Evolutionary conservation across 768 basidiomycete species (phyloP).

Genomic region (Calocera cornea): DNA sequence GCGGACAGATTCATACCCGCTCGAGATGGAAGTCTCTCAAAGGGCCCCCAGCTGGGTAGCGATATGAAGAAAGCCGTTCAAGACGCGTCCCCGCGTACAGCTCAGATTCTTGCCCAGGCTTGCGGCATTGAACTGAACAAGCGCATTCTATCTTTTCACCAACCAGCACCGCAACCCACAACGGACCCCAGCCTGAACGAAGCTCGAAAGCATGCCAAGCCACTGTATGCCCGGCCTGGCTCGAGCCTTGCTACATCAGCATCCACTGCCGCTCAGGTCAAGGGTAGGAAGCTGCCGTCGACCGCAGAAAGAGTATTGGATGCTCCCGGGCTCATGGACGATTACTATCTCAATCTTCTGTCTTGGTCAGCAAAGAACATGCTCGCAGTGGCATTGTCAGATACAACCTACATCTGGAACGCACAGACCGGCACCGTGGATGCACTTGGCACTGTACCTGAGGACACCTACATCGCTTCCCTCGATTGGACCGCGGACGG

Average conservation of each 20-base stretch:
- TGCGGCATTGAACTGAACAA: constrained; percentile 20
- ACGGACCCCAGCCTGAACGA: constrained; percentile 61
- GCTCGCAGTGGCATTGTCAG: constrained; percentile 79
- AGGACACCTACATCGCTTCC: constrained; percentile 60
- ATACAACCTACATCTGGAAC: constrained; percentile 84
- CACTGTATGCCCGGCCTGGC: constrained; percentile 55
- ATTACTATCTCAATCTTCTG: constrained; percentile 92
- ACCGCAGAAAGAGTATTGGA: constrained; percentile 89
- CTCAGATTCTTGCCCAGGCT: constrained; percentile 14
- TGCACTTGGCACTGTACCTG: constrained; percentile 59
- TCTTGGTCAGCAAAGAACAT: constrained; percentile 78
- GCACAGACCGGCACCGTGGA: constrained; percentile 80
- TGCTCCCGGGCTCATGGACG: constrained; percentile 71
- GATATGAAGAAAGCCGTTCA: background rate
- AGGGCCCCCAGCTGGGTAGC: background rate
- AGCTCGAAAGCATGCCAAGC: constrained; percentile 63
- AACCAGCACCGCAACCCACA: constrained; percentile 65
- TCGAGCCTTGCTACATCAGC: constrained; percentile 51
- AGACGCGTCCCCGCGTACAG: background rate
- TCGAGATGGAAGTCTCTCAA: background rate
- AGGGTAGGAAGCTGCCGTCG: constrained; percentile 70
- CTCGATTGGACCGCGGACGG: constrained; percentile 72
- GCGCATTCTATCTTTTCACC: constrained; percentile 79
- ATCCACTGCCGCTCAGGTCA: constrained; percentile 42
- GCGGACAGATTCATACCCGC: background rate